Evolutionary conservation across 768 basidiomycete genomes (phyloP).

Genomic region (Dioszegia crocea): DNA sequence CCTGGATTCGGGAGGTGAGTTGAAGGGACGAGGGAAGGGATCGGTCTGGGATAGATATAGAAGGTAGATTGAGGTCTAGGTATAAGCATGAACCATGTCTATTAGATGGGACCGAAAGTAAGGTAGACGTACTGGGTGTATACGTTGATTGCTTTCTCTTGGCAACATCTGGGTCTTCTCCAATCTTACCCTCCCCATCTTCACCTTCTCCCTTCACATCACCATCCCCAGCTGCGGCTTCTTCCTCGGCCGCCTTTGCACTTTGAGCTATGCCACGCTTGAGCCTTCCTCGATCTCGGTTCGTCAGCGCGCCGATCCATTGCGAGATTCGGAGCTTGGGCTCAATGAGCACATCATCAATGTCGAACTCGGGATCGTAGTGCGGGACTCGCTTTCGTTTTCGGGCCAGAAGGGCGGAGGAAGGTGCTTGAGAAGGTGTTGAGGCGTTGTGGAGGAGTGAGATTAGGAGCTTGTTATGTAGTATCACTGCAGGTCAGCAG

Average conservation of each 20-base stretch:
- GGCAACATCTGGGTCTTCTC: background rate
- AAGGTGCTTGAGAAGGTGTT: conserved; percentile 12
- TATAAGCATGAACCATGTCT: conserved; percentile 10
- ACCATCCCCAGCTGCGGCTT: background rate
- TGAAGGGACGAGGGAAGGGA: conserved; percentile 33
- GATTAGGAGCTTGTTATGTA: conserved; percentile 37
- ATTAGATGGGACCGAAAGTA: background rate
- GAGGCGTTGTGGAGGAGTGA: conserved; percentile 35
- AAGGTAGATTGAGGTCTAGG: conserved; percentile 19
- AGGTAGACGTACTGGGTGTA: conserved; percentile 21
- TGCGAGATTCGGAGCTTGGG: conserved; percentile 22
- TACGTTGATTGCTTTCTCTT: background rate
- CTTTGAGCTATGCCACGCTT: conserved; percentile 17
- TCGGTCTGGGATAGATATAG: conserved; percentile 14
- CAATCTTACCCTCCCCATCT: conserved; percentile 12
- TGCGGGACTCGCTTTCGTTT: conserved; percentile 24
- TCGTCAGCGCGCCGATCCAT: conserved; percentile 27
- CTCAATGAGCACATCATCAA: conserved; percentile 30
- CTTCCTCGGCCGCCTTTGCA: conserved; percentile 13
- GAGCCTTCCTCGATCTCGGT: conserved; percentile 25
- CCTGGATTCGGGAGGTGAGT: conserved; percentile 22
- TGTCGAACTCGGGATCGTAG: conserved; percentile 30
- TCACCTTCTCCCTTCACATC: conserved; percentile 2
- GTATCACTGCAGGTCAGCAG: conserved; percentile 20
- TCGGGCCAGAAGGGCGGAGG: conserved; percentile 3